These are phyloP conservation scores for Daldinia loculata DNA, from an alignment of 495 filamentous ascomycete species.

Conservation along the genomic window DNA sequence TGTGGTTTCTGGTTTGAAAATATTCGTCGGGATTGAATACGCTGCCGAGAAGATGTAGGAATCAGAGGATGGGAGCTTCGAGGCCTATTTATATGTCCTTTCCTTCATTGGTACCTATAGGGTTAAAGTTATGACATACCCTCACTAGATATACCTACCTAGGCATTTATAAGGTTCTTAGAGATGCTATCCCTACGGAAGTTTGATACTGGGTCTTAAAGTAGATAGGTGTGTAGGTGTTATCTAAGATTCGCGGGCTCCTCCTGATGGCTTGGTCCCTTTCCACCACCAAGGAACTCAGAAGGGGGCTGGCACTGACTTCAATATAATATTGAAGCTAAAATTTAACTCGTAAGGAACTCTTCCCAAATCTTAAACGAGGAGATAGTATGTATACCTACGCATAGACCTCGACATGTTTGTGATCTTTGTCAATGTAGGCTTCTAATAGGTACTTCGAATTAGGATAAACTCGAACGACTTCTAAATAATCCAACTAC, in stretches of 20 bases:
- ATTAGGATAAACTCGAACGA: too few relatives aligned
- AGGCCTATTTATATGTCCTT: not conserved
- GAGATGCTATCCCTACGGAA: not conserved
- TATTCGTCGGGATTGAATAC: not conserved
- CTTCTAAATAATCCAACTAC: too few relatives aligned
- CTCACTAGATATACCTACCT: not conserved
- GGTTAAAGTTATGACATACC: not conserved
- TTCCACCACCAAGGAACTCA: not conserved
- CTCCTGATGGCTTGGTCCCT: not conserved
- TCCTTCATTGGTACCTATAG: not conserved
- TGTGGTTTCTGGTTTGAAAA: not conserved
- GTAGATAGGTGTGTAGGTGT: not conserved
- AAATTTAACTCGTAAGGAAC: too few relatives aligned
- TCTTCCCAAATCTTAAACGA: too few relatives aligned
- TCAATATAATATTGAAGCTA: too few relatives aligned
- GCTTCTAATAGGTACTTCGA: too few relatives aligned
- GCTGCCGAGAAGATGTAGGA: too few relatives aligned
- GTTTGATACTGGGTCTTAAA: not conserved
- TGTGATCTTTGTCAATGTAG: too few relatives aligned
- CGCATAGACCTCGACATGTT: too few relatives aligned
- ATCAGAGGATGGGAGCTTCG: not conserved
- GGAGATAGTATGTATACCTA: too few relatives aligned
- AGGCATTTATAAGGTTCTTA: not conserved
- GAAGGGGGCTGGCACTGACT: not conserved
- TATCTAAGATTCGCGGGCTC: not conserved